A percentile compares a stretch with the other conserved stretches of the same genome.
phyloP scores from a whole-genome alignment of 179 eudicot genomes.

The Silene coronaria region DNA sequence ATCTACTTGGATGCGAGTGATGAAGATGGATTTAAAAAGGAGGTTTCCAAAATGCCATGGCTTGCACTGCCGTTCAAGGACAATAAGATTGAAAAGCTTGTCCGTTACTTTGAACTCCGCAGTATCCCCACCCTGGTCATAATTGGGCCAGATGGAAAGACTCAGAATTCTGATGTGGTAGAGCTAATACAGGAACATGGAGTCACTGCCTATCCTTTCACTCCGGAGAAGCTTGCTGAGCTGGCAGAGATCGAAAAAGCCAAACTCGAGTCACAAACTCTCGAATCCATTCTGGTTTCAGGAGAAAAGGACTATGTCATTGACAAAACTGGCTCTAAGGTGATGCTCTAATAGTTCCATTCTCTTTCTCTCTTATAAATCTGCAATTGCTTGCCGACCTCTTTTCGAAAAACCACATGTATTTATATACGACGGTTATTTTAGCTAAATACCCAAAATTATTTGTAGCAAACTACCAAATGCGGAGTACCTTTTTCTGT shows the following conservation, averaged over 20 bases:
- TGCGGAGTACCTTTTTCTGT: too few species aligned
- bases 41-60: slow-evolving; percentile 46
- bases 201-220: slow-evolving; percentile 64
- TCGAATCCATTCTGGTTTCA: slow-evolving; percentile 64
- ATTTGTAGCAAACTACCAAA: too few species aligned
- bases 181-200: slow-evolving; percentile 74
- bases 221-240: slow-evolving; percentile 65
- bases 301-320: slow-evolving; percentile 61
- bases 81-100: slow-evolving; percentile 52
- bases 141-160: slow-evolving; percentile 75
- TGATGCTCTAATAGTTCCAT: slow-evolving; percentile 31
- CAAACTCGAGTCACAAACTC: slow-evolving; percentile 58
- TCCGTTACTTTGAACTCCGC: slow-evolving; percentile 54
- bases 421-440: neutral
- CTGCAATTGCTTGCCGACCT: neutral
- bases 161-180: slow-evolving; percentile 53
- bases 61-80: slow-evolving; percentile 70
- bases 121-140: slow-evolving; percentile 55
- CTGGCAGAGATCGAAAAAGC: slow-evolving; percentile 73
- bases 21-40: slow-evolving; percentile 44
- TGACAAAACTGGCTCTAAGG: slow-evolving; percentile 61
- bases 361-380: neutral
- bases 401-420: neutral
- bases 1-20: slow-evolving; percentile 55
- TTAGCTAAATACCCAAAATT: too few species aligned